Conservation (phyloP, 106 monocot species). For the Hemerocallis citrina region DNA sequence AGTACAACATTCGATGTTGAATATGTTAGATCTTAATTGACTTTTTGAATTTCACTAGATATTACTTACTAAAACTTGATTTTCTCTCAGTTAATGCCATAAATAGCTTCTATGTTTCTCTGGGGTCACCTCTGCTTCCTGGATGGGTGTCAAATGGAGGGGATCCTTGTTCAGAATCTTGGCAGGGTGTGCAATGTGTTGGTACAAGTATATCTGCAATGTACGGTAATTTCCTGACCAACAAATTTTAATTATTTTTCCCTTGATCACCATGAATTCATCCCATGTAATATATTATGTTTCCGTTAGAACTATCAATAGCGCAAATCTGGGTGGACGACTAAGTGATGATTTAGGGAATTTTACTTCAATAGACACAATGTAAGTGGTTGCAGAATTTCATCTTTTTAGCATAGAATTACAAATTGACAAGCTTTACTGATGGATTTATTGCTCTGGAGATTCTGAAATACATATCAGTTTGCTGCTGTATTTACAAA, state of each 20-base stretch:
- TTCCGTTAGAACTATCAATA: conserved; percentile 59
- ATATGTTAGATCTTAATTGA: too few species aligned
- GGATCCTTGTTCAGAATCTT: conserved; percentile 69
- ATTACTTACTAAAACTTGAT: conserved; percentile 8
- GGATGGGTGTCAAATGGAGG: conserved; percentile 88
- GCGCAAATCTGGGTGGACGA: conserved; percentile 83
- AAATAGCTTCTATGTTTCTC: conserved; percentile 68
- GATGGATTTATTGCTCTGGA: neutral
- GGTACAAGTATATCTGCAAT: conserved; percentile 72
- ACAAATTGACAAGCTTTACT: neutral
- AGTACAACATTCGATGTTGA: too few species aligned
- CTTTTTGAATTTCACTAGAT: too few species aligned
- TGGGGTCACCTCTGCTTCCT: conserved; percentile 81
- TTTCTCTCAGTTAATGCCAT: conserved; percentile 69
- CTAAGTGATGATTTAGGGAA: conserved; percentile 64
- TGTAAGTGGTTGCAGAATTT: conserved; percentile 39
- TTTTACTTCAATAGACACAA: conserved; percentile 68
- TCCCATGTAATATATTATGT: conserved; percentile 6
- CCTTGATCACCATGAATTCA: neutral
- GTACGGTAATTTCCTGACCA: conserved; percentile 37
- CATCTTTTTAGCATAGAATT: neutral
- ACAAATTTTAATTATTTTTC: neutral
- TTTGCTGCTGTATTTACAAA: neutral
- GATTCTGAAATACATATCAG: neutral
- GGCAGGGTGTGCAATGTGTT: conserved; percentile 92